Conservation (phyloP, 192 early-diverging fungal species). For the Podochytrium sp. region DNA sequence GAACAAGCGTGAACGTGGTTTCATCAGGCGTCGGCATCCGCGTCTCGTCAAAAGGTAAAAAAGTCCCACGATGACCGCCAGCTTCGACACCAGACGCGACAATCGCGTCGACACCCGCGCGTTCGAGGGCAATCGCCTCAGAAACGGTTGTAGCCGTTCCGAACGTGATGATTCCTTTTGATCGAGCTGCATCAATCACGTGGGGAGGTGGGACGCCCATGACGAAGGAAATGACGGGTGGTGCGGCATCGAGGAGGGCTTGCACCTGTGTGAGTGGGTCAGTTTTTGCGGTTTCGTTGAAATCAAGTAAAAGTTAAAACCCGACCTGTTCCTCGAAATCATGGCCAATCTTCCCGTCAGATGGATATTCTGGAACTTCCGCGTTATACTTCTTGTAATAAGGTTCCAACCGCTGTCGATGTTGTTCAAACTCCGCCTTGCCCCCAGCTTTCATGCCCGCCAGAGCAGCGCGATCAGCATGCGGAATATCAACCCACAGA, state of each 20-base stretch:
- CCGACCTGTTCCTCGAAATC: conserved; percentile 5
- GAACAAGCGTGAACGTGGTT: conserved; percentile 14
- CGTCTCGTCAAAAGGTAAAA: not conserved
- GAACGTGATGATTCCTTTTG: not conserved
- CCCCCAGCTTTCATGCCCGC: not conserved
- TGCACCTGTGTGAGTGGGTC: not conserved
- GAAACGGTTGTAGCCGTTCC: conserved; percentile 3
- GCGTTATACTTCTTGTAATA: conserved; percentile 3
- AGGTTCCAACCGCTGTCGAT: not conserved
- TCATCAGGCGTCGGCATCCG: not conserved
- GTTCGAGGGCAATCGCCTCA: conserved; percentile 3
- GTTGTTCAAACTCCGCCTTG: not conserved
- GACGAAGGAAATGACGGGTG: conserved; percentile 11
- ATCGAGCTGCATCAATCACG: not conserved
- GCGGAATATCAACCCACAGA: not conserved
- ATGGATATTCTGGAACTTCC: not conserved
- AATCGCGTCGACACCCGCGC: conserved; percentile 13
- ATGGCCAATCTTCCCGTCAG: conserved; percentile 5
- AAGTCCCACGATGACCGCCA: conserved; percentile 10
- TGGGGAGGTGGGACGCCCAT: conserved; percentile 11
- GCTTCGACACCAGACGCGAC: conserved; percentile 21
- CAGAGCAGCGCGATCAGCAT: not conserved
- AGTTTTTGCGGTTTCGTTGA: not conserved
- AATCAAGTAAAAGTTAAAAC: not conserved
- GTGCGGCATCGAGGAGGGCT: not conserved